Base-by-base conservation (phyloP, 352 stramenopile species). In the Plasmopara muralis region DNA sequence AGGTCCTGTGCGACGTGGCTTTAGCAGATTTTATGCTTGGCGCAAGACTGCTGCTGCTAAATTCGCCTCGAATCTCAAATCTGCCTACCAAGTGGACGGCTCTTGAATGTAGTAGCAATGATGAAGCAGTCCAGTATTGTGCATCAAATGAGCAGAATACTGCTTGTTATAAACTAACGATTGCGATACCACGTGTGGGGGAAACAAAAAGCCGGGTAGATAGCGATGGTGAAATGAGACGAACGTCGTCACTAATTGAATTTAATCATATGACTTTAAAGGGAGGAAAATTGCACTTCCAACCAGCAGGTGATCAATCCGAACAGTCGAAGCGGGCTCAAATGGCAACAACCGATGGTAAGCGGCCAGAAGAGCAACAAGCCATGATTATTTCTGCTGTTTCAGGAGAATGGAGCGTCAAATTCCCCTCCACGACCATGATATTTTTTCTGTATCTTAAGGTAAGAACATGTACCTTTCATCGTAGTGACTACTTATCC, bases 71-170 rank as follows among this genome's bases (percentile, higher is more conserved):
- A 15, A 50, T 87, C 8, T 30, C 61, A 15, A 57, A 71, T n/a
- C 45, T 77, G 18, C 77, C 77, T 12, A 35, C 28, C 9, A 70
- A 87, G 20, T 88, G 77, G 77, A 79, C 49, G 12, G 15, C 72
- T 16, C 25, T 57, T 13, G 46, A 37, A 18, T 66, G 71, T 31
- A 57, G 55, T 29, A 75, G 40, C 40, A 74, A 86, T 33, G 75
- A 85, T 2, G 75, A 84, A 20, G 77, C 75, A 0, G 6, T 72
- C n/a, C 56, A 59, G 3, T 15, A 70, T 28, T 83, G 70, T 48
- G 60, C 47, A 0, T 47, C 68, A 0, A 35, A 1, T 5, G 74
- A 86, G 13, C 55, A 64, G 7, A 86, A 85, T 40, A 28, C 62
- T 0, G 69, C 71, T 4, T 52, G 43, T 4, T 88, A 85, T 57